phyloP scores from a whole-genome alignment of 495 filamentous ascomycete species.

The Neurospora sp. region DNA sequence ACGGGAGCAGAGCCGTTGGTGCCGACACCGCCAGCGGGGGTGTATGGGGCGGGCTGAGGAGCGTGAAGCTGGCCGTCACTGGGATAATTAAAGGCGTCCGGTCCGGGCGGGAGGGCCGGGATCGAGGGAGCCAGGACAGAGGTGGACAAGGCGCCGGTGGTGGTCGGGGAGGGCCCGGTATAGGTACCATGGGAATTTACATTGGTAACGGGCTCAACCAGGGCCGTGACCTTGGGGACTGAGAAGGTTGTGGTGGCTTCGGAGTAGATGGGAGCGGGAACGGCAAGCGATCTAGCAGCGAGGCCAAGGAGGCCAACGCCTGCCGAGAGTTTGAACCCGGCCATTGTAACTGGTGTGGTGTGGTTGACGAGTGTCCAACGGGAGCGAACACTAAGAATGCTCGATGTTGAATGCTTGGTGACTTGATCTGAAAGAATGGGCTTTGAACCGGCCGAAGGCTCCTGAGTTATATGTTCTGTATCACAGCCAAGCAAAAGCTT shows the following conservation, averaged over 20 bases:
- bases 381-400: not conserved
- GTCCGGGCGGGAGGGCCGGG: slow-evolving; percentile 32
- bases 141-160: slow-evolving; percentile 47
- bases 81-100: slow-evolving; percentile 52
- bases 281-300: slow-evolving; percentile 7
- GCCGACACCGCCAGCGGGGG: slow-evolving; percentile 63
- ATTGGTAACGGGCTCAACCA: slow-evolving; percentile 21
- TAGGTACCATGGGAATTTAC: slow-evolving; percentile 46
- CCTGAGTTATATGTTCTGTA: not conserved
- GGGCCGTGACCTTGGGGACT: slow-evolving; percentile 9
- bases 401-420: not conserved
- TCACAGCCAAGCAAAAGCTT: not conserved
- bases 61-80: slow-evolving; percentile 57
- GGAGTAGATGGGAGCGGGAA: slow-evolving; percentile 28
- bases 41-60: slow-evolving; percentile 60
- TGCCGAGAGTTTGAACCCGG: slow-evolving; percentile 5
- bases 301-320: slow-evolving; percentile 15
- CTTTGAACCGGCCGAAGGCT: not conserved
- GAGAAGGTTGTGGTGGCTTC: slow-evolving; percentile 27
- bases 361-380: not conserved
- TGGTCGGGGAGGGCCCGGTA: slow-evolving; percentile 47
- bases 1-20: slow-evolving; percentile 70
- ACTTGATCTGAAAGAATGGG: not conserved
- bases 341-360: slow-evolving; percentile 3
- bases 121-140: slow-evolving; percentile 39